Conservation (phyloP, 1,284 basidiomycete species). For the Uromyces viciae-fabae region DNA sequence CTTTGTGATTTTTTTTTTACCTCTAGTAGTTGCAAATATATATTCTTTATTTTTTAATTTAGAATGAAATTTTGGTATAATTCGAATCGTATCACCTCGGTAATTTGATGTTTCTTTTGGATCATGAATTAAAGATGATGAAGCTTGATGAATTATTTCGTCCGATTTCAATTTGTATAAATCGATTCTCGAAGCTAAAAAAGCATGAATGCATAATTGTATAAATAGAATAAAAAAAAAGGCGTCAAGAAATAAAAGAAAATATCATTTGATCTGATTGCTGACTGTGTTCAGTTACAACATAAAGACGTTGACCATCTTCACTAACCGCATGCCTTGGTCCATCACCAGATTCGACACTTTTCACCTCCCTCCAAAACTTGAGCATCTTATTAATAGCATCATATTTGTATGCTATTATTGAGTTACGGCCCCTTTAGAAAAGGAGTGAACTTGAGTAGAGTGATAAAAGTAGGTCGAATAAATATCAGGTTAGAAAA, state of each 20-base stretch:
- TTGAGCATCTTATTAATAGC: constrained; percentile 34
- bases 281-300: constrained; percentile 52
- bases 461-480: neutral
- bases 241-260: neutral
- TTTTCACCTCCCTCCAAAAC: constrained; percentile 45
- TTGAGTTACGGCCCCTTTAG: constrained; percentile 50
- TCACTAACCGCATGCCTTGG: constrained; percentile 51
- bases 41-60: neutral
- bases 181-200: constrained; percentile 32
- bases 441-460: neutral
- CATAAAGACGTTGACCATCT: constrained; percentile 47
- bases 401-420: constrained; percentile 48
- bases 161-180: neutral
- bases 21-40: constrained; percentile 51
- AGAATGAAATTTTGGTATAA: constrained; percentile 47
- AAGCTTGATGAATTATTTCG: constrained; percentile 4
- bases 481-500: constrained; percentile 23
- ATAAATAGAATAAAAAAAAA: constrained; percentile 34
- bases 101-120: constrained; percentile 36
- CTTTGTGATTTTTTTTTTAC: constrained; percentile 45
- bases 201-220: neutral
- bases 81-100: constrained; percentile 52
- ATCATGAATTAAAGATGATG: constrained; percentile 2
- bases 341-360: constrained; percentile 48
- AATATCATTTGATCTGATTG: neutral